phyloP scores from a whole-genome alignment of 306 rosid genomes.

The Arachis stenosperma region DNA sequence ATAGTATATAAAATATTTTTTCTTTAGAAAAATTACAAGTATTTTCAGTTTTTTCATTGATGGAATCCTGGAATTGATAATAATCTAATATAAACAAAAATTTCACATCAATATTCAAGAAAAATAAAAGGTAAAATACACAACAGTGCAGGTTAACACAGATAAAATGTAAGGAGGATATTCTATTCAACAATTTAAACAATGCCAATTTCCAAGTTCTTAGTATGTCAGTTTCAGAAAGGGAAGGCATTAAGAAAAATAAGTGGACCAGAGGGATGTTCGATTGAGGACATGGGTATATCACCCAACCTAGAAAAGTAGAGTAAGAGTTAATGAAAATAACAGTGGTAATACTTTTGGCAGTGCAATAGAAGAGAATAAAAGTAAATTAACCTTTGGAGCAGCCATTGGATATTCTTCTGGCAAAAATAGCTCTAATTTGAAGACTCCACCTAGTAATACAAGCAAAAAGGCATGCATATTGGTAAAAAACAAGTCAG shows the following conservation, averaged over 20 bases:
- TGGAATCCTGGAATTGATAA: background rate
- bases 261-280: background rate
- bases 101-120: background rate
- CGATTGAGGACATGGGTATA: background rate
- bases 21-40: background rate
- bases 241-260: slow-evolving; percentile 13
- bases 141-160: no score
- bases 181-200: background rate
- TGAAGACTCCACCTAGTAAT: slow-evolving; percentile 86
- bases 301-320: background rate
- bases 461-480: slow-evolving; percentile 22
- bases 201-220: slow-evolving; percentile 2
- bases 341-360: background rate
- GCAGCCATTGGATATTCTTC: slow-evolving; percentile 99
- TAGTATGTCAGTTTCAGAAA: slow-evolving; percentile 1
- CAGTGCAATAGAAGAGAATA: slow-evolving; percentile 11
- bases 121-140: background rate
- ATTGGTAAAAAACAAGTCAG: background rate
- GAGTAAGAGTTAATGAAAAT: background rate
- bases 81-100: no score
- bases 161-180: background rate
- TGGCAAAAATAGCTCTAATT: slow-evolving; percentile 89
- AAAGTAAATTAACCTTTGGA: slow-evolving; percentile 72
- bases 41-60: no score
- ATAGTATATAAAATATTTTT: no score